Conservation (phyloP, 306 rosid genomes). For the Quercus bicolor region DNA sequence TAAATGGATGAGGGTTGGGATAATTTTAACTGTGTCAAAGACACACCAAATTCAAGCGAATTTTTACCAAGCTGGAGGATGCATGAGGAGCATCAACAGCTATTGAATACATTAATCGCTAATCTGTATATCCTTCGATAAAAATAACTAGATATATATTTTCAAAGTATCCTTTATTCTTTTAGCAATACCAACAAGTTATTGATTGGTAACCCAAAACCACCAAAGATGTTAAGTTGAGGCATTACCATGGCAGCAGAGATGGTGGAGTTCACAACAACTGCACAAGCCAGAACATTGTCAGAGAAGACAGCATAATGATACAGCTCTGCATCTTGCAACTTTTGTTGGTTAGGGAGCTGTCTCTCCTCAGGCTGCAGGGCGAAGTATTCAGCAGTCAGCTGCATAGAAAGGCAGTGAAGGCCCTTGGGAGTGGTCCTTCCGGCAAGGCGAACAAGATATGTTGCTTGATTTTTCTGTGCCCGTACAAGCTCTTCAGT, state of each 20-base stretch:
- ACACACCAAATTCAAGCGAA: too few relatives aligned
- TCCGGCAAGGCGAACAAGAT: slow-evolving; percentile 76
- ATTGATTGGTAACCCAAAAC: slow-evolving; percentile 8
- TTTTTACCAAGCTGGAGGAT: not conserved
- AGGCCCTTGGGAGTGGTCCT: slow-evolving; percentile 82
- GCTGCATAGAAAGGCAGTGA: slow-evolving; percentile 90
- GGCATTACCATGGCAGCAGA: slow-evolving; percentile 64
- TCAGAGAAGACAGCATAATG: slow-evolving; percentile 97
- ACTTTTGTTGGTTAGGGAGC: slow-evolving; percentile 53
- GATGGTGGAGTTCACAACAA: slow-evolving; percentile 87
- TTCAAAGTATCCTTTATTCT: slow-evolving; percentile 3
- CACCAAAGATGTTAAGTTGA: not conserved
- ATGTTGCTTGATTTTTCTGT: slow-evolving; percentile 51
- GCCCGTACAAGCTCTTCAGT: slow-evolving; percentile 68
- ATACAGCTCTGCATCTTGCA: slow-evolving; percentile 58
- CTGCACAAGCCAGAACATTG: slow-evolving; percentile 90
- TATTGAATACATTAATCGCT: slow-evolving; percentile 13
- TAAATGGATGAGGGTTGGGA: not conserved
- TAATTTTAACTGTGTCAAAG: not conserved
- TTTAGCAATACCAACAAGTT: not conserved
- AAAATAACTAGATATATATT: slow-evolving; percentile 6
- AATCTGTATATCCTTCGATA: not conserved
- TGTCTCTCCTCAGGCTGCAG: slow-evolving; percentile 58
- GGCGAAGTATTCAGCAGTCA: slow-evolving; percentile 76
- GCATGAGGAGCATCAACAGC: not conserved